Conservation (phyloP, 495 filamentous ascomycete species). For the Hypoxylon crocopeplum region DNA sequence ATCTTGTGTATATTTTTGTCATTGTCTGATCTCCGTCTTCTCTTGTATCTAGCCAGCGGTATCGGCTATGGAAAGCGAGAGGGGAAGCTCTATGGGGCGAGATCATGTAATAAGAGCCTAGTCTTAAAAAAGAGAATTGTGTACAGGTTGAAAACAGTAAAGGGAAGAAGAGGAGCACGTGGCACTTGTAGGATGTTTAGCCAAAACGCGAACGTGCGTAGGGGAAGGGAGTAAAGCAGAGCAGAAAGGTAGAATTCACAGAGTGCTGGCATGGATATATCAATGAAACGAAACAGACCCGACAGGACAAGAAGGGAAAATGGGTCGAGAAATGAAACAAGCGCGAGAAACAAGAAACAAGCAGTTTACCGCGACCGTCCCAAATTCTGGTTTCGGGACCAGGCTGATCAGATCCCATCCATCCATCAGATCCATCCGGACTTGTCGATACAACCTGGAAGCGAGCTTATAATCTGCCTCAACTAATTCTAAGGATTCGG, state of each 20-base stretch:
- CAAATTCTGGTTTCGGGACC: slow-evolving; percentile 26
- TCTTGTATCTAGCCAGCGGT: slow-evolving; percentile 24
- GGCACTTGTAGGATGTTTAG: slow-evolving; percentile 20
- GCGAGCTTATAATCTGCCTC: slow-evolving; percentile 37
- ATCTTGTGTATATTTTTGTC: slow-evolving; percentile 34
- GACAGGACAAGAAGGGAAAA: slow-evolving; percentile 22
- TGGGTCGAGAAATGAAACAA: slow-evolving; percentile 36
- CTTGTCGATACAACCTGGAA: slow-evolving; percentile 30
- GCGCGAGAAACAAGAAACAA: slow-evolving; percentile 37
- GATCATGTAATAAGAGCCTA: slow-evolving; percentile 35
- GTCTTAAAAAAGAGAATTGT: slow-evolving; percentile 16
- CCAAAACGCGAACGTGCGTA: slow-evolving; percentile 12
- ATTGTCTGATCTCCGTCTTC: slow-evolving; percentile 28
- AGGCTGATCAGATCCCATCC: slow-evolving; percentile 35
- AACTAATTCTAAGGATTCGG: slow-evolving; percentile 38
- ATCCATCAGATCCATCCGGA: slow-evolving; percentile 35
- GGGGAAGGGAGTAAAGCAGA: slow-evolving; percentile 16
- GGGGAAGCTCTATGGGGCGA: slow-evolving; percentile 17
- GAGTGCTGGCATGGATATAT: slow-evolving; percentile 35
- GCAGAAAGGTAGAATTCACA: slow-evolving; percentile 33
- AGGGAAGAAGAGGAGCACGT: background rate
- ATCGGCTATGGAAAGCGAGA: slow-evolving; percentile 20
- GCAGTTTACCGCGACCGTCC: slow-evolving; percentile 29
- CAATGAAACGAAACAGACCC: slow-evolving; percentile 38
- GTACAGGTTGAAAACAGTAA: slow-evolving; percentile 23